Evolutionary conservation across 202 grass and related monocot species (phyloP).

Genomic region (Panicum virgatum): DNA sequence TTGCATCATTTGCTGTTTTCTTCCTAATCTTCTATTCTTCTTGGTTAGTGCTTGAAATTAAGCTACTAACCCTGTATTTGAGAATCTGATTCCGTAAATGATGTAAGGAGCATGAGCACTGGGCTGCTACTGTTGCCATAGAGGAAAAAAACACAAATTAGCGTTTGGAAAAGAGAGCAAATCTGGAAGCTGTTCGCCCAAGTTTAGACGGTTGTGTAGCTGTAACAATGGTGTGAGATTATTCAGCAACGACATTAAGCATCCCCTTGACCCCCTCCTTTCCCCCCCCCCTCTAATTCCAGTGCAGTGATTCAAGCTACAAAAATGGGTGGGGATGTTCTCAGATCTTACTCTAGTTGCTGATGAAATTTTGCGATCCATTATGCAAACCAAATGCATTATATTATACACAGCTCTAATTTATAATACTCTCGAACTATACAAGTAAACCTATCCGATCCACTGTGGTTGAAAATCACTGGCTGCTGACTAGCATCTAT

Average conservation of each 20-base stretch:
- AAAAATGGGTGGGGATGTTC: not conserved
- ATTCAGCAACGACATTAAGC: not conserved
- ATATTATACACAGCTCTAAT: constrained; percentile 31
- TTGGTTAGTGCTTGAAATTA: constrained; percentile 28
- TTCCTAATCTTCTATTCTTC: not conserved
- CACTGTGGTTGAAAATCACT: constrained; percentile 16
- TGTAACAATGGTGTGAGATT: constrained; percentile 1
- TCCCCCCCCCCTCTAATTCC: not conserved
- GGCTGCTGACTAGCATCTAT: constrained; percentile 28
- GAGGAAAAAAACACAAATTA: constrained; percentile 22
- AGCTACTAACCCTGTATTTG: constrained; percentile 36
- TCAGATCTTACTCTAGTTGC: constrained; percentile 4
- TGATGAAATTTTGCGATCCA: not conserved
- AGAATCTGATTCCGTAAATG: constrained; percentile 25
- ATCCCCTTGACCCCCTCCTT: not conserved
- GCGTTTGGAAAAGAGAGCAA: constrained; percentile 28
- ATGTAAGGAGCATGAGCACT: constrained; percentile 20
- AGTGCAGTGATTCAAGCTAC: not conserved
- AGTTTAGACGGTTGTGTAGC: not conserved
- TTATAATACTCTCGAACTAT: constrained; percentile 39
- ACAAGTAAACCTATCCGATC: constrained; percentile 36
- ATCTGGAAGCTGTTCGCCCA: constrained; percentile 34
- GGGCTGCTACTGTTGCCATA: constrained; percentile 28
- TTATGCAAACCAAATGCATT: constrained; percentile 31
- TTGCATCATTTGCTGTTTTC: constrained; percentile 23